These are phyloP conservation scores for Saccharomyces pastorianus DNA, from an alignment of 1,139 yeast genomes.

Conservation along the genomic window DNA sequence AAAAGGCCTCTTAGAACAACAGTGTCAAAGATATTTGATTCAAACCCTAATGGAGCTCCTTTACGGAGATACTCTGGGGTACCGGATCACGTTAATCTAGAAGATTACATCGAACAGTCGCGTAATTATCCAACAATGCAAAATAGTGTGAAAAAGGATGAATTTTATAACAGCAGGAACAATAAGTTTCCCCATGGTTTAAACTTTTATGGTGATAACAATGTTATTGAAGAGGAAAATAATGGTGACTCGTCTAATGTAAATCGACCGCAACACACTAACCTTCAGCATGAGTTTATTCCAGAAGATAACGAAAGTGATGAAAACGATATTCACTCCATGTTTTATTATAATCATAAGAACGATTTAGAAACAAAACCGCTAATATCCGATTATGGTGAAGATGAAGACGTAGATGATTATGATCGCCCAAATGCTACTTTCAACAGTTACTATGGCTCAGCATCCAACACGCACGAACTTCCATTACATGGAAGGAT, in stretches of 20 bases:
- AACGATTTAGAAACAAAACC: constrained; percentile 27
- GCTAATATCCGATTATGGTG: constrained; percentile 27
- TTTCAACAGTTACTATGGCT: constrained; percentile 4
- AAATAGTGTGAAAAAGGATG: constrained; percentile 7
- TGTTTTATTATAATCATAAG: constrained; percentile 29
- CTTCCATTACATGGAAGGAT: constrained; percentile 1
- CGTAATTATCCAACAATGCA: constrained; percentile 40
- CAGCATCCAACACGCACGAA: neutral
- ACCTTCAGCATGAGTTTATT: constrained; percentile 4
- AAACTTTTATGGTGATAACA: constrained; percentile 3
- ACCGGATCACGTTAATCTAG: constrained; percentile 60
- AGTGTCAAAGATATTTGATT: constrained; percentile 62
- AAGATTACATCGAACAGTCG: constrained; percentile 42
- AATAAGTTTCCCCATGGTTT: constrained; percentile 1
- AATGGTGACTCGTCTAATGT: constrained; percentile 3
- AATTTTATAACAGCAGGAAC: constrained; percentile 6
- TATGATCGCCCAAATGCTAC: constrained; percentile 23
- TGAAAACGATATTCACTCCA: constrained; percentile 28
- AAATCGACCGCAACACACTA: neutral
- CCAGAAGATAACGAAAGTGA: constrained; percentile 11
- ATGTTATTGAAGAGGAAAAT: constrained; percentile 10
- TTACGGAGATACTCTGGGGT: constrained; percentile 66
- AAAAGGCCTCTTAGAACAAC: constrained; percentile 48
- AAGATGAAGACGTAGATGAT: constrained; percentile 26
- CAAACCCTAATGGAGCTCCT: constrained; percentile 43